phyloP scores from a whole-genome alignment of 2,329 filamentous ascomycete species.

The Madurella mycetomatis region DNA sequence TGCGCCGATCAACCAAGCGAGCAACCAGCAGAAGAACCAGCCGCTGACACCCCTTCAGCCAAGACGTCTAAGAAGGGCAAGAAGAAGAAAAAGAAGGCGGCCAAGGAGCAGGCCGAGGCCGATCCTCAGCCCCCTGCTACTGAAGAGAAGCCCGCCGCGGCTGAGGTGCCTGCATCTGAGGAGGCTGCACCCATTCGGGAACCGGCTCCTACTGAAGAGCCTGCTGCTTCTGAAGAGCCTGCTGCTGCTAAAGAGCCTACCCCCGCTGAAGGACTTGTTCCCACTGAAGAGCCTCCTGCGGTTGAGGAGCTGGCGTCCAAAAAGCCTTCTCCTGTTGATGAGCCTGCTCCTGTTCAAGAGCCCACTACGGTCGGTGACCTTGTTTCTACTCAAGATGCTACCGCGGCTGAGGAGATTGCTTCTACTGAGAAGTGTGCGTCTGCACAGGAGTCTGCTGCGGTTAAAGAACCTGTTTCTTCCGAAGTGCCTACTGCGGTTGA shows the following conservation, averaged over 20 bases:
- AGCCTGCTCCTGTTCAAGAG: background rate
- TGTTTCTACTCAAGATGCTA: too few species aligned
- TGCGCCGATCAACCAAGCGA: background rate
- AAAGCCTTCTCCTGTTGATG: too few species aligned
- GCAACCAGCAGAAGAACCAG: background rate
- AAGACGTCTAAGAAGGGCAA: conserved; percentile 36
- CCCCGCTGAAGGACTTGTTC: background rate
- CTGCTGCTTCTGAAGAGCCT: background rate
- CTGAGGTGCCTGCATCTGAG: background rate
- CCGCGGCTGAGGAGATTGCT: background rate
- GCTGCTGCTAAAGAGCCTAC: background rate
- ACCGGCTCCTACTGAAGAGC: background rate
- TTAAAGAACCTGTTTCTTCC: background rate
- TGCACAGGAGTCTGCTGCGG: background rate
- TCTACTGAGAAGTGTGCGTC: too few species aligned
- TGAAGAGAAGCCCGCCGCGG: background rate
- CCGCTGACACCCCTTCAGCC: conserved; percentile 10
- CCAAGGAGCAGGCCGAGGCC: conserved; percentile 5
- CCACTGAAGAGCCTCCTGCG: background rate
- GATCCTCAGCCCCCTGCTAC: background rate
- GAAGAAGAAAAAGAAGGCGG: conserved; percentile 19
- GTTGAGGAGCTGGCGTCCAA: background rate
- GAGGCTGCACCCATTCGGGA: background rate
- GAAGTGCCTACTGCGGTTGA: background rate
- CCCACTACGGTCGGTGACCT: background rate